Conservation (phyloP, 2,329 filamentous ascomycete species). For the Ophiocordyceps camponoti-saundersi region DNA sequence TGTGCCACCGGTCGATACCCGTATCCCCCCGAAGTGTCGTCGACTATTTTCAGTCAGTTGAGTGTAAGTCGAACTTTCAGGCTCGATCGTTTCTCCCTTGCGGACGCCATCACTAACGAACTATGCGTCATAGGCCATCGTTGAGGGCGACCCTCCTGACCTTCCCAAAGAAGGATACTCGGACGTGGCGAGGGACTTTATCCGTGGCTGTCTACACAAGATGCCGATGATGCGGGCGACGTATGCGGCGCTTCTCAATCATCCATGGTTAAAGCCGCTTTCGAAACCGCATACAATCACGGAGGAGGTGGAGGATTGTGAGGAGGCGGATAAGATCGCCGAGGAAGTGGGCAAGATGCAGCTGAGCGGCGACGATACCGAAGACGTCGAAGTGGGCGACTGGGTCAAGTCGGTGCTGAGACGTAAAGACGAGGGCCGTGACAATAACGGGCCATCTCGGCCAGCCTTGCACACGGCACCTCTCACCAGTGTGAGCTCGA, state of each 20-base stretch:
- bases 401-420: slow-evolving; percentile 68
- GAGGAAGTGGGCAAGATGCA: slow-evolving; percentile 27
- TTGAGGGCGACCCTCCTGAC: slow-evolving; percentile 87
- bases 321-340: slow-evolving; percentile 24
- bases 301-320: slow-evolving; percentile 50
- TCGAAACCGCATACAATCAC: slow-evolving; percentile 60
- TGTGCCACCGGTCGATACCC: slow-evolving; percentile 90
- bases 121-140: slow-evolving; percentile 56
- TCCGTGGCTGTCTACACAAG: slow-evolving; percentile 81
- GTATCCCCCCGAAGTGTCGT: slow-evolving; percentile 92
- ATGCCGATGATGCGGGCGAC: slow-evolving; percentile 83
- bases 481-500: slow-evolving; percentile 52
- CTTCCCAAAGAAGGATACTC: slow-evolving; percentile 69
- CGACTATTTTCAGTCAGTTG: slow-evolving; percentile 94
- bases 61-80: slow-evolving; percentile 49
- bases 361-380: slow-evolving; percentile 19
- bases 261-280: slow-evolving; percentile 69
- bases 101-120: neutral
- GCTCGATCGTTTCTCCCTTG: neutral
- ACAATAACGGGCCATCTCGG: slow-evolving; percentile 33
- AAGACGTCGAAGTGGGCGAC: slow-evolving; percentile 67
- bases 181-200: slow-evolving; percentile 67
- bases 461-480: slow-evolving; percentile 82
- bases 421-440: slow-evolving; percentile 30
- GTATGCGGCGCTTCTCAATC: slow-evolving; percentile 75